A percentile compares a stretch with the other conserved stretches of the same genome.
phyloP scores from a whole-genome alignment of 1,284 basidiomycete genomes.

The Cerrena zonata region DNA sequence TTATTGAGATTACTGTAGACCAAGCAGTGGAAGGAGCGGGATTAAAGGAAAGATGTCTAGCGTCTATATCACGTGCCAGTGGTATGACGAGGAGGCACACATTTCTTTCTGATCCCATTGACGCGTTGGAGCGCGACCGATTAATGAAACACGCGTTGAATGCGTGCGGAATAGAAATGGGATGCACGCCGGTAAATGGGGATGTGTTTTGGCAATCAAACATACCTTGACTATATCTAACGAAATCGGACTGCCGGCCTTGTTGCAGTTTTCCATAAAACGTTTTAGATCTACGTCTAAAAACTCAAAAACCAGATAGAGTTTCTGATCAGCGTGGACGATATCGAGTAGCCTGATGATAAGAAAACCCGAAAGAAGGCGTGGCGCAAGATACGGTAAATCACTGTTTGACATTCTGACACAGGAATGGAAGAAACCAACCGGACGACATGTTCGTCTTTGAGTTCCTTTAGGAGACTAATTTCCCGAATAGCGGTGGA shows the following conservation, averaged over 20 bases:
- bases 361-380: conserved; percentile 8
- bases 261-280: conserved; percentile 88
- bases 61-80: conserved; percentile 23
- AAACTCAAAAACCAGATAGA: conserved; percentile 96
- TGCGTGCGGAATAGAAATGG: conserved; percentile 14
- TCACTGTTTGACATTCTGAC: not conserved
- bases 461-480: conserved; percentile 92
- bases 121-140: conserved; percentile 27
- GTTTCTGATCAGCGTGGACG: conserved; percentile 92
- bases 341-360: conserved; percentile 86
- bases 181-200: not conserved
- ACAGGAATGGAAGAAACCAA: conserved; percentile 31
- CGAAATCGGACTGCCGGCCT: conserved; percentile 64
- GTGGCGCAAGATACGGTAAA: conserved; percentile 7
- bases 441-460: conserved; percentile 92
- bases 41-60: no score
- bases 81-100: not conserved
- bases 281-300: conserved; percentile 91
- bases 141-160: conserved; percentile 20
- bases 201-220: conserved; percentile 7
- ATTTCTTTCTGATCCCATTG: conserved; percentile 11
- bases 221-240: conserved; percentile 81
- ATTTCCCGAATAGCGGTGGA: conserved; percentile 97
- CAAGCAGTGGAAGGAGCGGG: no score
- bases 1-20: no score